Base-by-base conservation (phyloP, 2,329 filamentous ascomycete genomes). In the Alternaria angustiovoidea region DNA sequence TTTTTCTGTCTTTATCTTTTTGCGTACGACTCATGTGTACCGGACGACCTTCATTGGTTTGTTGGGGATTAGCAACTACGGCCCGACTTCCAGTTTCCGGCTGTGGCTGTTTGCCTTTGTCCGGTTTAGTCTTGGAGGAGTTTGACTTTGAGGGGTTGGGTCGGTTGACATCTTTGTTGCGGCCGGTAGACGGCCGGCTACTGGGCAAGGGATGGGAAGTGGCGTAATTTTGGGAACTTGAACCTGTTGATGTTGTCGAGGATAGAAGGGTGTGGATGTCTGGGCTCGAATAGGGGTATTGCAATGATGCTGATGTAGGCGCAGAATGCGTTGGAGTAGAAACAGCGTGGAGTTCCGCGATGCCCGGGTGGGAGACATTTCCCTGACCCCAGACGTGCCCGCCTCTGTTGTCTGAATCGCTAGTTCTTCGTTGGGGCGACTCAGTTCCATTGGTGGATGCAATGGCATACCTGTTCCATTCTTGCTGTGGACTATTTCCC, bases 1-100 rank as follows among this genome's bases (percentile, higher is more conserved):
- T 85, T 82, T 97, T 98, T 75, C 85, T 89, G 64, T 96, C 89
- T 70, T 91, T 96, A 59, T 97, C 92, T 20, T 85, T 81, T 72
- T 96, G 92, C n/a, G 90, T 91, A 74, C 90, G 94, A 43, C 91
- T 93, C 64, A 89, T 83, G 43, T 85, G 81, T 22, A 81, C 53
- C 6, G 70, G 66, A 2, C 61, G 59, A 3, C 61, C 87, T 38
- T 85, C n/a, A 81, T 56, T 55, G 8, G 49, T 20, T 34, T 44
- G 24, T 20, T 42, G 26, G 18, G 54, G 16, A n/a, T 59, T 63
- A 18, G 51, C 34, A 22, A 64, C 59, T 16, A 63, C 62, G 5
- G 60, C 57, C 65, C 66, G 66, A 32, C 65, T 55, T 4, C 59
- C 63, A 7, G 63, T 48, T 28, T 69, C 66, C 24, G 34, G 26